A percentile compares a stretch with the other conserved stretches of the same genome.
Evolutionary conservation across 176 grass and related monocot species (phyloP).

Genomic region (Echinochloa phyllopogon): DNA sequence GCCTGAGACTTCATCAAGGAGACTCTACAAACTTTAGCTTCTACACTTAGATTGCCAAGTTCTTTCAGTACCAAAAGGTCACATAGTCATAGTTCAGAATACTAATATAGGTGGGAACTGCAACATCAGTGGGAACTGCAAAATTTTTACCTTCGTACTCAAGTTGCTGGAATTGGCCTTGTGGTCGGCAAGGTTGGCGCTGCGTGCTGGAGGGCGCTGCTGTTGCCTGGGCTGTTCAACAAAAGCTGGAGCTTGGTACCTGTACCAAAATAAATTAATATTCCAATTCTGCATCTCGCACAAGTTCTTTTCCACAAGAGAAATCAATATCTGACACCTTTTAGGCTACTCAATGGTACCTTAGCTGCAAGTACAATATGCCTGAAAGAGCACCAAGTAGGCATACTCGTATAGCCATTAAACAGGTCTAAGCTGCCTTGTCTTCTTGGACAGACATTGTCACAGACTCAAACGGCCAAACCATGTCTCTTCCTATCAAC

Average conservation of each 20-base stretch:
- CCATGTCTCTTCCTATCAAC: no score
- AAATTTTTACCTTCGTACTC: conserved; percentile 62
- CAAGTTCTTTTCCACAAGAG: background rate
- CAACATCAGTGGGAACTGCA: conserved; percentile 1
- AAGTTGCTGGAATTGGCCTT: conserved; percentile 35
- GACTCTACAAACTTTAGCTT: conserved; percentile 2
- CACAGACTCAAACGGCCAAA: no score
- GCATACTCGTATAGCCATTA: no score
- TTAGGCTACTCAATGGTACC: no score
- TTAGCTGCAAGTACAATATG: no score
- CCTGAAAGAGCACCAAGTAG: no score
- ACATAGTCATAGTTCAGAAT: conserved; percentile 15
- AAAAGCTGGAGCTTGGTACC: conserved; percentile 75
- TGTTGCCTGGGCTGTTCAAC: conserved; percentile 67
- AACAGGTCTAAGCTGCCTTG: no score
- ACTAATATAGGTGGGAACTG: conserved; percentile 9
- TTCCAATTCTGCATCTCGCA: background rate
- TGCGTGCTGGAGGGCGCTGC: conserved; percentile 59
- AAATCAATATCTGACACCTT: background rate
- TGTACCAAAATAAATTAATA: conserved; percentile 45
- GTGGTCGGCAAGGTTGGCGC: conserved; percentile 55
- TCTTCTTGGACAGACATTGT: no score
- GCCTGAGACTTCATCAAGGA: conserved; percentile 12
- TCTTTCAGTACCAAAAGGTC: conserved; percentile 19
- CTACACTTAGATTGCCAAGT: background rate